Evolutionary conservation across 208 protist genomes (phyloP), one percentile per base, ranked within the genome.

Genomic region (Leishmania aethiopica): DNA sequence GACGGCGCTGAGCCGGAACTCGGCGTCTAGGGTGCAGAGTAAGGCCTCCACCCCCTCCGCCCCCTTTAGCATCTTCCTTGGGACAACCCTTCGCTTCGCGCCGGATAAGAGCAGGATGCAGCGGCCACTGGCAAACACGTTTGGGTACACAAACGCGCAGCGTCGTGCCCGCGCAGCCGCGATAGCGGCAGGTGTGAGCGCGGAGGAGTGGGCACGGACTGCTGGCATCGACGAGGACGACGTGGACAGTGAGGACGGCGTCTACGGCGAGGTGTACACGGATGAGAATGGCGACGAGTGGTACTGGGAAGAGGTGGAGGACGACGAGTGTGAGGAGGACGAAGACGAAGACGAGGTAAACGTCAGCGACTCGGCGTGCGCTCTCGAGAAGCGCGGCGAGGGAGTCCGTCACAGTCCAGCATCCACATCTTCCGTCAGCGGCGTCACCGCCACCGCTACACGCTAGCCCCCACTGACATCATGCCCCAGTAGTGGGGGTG

Each of bases 81-180:
- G 59, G 32, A 86, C 67, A 25, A 77, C 80, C 15, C 28, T 45
- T 6, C 84, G 80, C 57, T 88, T 86, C 70, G 76, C 72, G 4
- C 79, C 84, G n/a, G 87, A 90, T 73, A 84, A 78, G 35, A 55
- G 35, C 42, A 90, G 86, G 78, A 86, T 90, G 75, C 81, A 90
- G 37, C 62, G 84, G 1, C 87, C 87, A 13, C 15, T 84, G 28
- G 78, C 84, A 1, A 90, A 90, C 80, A 90, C 87, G 32, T 90
- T 90, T 47, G 87, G 87, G 62, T 77, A 72, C 66, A 84, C 75
- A 6, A 55, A 32, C 3, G 80, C 51, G 42, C 80, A 79, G 53
- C 80, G 73, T 19, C 49, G 75, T n/a, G 73, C 80, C 19, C 80
- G 74, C 11, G 75, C 73, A 37, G 75, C 73, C 37, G 75, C 64